Percentiles rank a stretch among this genome's conserved stretches.
phyloP scores from a whole-genome alignment of 768 basidiomycete species.

The Phylloporus arenicola region DNA sequence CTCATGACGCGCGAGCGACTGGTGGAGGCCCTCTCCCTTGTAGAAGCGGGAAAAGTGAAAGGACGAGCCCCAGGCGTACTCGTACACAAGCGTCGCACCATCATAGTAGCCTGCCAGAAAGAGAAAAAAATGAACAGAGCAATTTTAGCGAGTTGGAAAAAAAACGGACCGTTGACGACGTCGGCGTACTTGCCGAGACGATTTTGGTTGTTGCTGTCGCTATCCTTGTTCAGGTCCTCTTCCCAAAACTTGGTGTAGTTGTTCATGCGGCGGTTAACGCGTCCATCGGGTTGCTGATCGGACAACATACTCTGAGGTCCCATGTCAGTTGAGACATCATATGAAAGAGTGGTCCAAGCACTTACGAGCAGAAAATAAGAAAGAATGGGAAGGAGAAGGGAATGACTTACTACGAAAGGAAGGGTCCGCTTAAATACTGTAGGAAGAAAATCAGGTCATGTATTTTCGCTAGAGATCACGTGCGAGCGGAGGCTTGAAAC shows the following conservation, averaged over 20 bases:
- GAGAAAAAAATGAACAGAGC: background rate
- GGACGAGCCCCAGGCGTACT: conserved; percentile 86
- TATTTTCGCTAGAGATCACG: background rate
- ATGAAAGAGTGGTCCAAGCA: background rate
- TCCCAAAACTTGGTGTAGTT: conserved; percentile 93
- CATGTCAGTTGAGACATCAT: background rate
- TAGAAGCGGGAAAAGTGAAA: conserved; percentile 99
- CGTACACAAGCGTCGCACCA: conserved; percentile 91
- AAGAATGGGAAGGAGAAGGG: background rate
- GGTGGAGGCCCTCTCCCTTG: conserved; percentile 76
- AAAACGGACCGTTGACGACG: conserved; percentile 78
- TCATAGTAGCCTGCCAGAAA: conserved; percentile 87
- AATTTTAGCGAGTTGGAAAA: background rate
- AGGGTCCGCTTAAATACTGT: background rate
- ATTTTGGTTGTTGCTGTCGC: conserved; percentile 56
- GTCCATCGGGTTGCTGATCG: conserved; percentile 46
- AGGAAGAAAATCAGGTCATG: background rate
- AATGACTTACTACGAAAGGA: background rate
- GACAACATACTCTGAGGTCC: conserved; percentile 7
- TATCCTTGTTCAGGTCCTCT: conserved; percentile 70
- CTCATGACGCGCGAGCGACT: conserved; percentile 83
- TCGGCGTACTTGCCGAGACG: conserved; percentile 83
- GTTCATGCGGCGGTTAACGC: conserved; percentile 62
- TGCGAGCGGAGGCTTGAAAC: background rate
- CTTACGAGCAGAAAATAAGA: background rate